Evolutionary conservation across 768 basidiomycete genomes (phyloP), one percentile per base, ranked within the genome.

Genomic region (Artomyces pyxidatus): DNA sequence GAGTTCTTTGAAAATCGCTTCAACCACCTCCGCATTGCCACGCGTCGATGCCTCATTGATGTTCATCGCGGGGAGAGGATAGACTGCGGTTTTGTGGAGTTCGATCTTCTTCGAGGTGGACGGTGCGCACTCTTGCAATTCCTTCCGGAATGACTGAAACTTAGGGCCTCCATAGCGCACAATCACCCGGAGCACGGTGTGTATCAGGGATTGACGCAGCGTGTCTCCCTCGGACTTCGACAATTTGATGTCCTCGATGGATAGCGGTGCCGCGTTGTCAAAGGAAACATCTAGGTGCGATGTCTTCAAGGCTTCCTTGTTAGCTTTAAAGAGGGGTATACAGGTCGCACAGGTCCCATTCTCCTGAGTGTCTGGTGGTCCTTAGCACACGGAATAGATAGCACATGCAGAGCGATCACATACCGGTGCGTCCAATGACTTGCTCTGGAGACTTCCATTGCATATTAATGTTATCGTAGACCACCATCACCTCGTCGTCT

Each of bases 391-490:
- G 14, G 28, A 23, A 12, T 5, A 4, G 23, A 6, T 8, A 2
- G 22, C 25, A 27, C 26, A 27, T 42, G 21, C 32, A n/a, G 17
- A 27, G 25, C 16, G 7, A 9, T 19, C 7, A 27, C 42, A n/a
- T 30, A 68, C 64, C 54, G 7, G 50, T 61, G 6, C 59, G 58
- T 1, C 67, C 68, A 7, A 70, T 43, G 4, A 64, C 50, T 46
- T 70, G 68, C 48, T 71, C 67, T 0, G 65, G 60, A 17, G 41
- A 53, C 7, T 53, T 51, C 27, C 59, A 55, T 2, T 60, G 37
- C 42, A 68, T 51, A 42, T 72, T 72, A 19, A 71, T 66, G 41
- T 72, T 72, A 52, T 72, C 68, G 47, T 71, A 71, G 10, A 63
- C 58, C 19, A 38, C 32, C 0, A 29, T 50, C 44, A 50, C 61